phyloP scores from a whole-genome alignment of 2,329 filamentous ascomycete species.

The Mariannaea sp. region DNA sequence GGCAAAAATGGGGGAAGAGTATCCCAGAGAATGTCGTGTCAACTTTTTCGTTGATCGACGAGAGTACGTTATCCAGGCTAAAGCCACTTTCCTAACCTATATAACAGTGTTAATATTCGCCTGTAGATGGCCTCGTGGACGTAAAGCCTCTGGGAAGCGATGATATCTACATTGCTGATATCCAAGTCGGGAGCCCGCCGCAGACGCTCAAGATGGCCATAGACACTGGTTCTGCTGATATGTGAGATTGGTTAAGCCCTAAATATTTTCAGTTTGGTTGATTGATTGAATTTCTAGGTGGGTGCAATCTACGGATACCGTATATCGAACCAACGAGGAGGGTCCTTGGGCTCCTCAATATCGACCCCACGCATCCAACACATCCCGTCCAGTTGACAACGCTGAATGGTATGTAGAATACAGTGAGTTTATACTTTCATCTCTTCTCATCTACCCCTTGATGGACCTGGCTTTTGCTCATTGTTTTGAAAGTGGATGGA shows the following conservation, averaged over 20 bases:
- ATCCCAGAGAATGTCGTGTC: constrained; percentile 26
- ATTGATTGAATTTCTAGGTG: constrained; percentile 47
- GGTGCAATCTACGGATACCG: constrained; percentile 57
- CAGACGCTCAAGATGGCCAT: constrained; percentile 55
- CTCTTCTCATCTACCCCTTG: constrained; percentile 18
- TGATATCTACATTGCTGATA: constrained; percentile 50
- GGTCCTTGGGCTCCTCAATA: constrained; percentile 49
- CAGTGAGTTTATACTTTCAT: constrained; percentile 43
- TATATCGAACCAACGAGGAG: constrained; percentile 41
- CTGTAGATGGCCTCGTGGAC: constrained; percentile 41
- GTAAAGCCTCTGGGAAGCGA: constrained; percentile 48
- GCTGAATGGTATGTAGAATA: constrained; percentile 57
- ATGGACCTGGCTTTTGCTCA: background rate
- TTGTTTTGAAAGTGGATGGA: constrained; percentile 47
- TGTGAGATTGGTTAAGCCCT: constrained; percentile 58
- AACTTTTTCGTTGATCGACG: constrained; percentile 38
- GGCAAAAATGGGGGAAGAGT: constrained; percentile 43
- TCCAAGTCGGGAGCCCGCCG: constrained; percentile 53
- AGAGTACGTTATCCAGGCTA: constrained; percentile 28
- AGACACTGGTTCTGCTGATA: constrained; percentile 60
- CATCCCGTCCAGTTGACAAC: constrained; percentile 47
- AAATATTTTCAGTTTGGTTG: background rate
- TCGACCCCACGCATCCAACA: constrained; percentile 51
- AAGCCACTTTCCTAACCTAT: background rate
- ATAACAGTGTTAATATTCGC: background rate